Percentiles rank a stretch among this genome's conserved stretches.
Evolutionary conservation across 2,329 filamentous ascomycete genomes (phyloP).

Genomic region (Ceratocystis albifundus): DNA sequence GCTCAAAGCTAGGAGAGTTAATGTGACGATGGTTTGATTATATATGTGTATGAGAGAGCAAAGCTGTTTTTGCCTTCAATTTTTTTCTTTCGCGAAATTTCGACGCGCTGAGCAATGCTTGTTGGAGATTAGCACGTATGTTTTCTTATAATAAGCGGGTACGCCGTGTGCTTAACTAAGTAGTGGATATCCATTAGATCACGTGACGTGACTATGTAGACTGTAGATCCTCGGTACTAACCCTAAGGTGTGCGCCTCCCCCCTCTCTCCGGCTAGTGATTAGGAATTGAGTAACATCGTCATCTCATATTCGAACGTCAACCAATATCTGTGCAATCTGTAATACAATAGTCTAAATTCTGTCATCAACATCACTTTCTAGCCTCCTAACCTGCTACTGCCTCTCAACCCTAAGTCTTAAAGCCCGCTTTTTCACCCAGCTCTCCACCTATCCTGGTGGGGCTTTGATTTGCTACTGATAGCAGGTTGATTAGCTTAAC

Average conservation of each 20-base stretch:
- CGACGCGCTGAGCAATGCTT: background rate
- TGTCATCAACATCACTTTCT: too few species aligned
- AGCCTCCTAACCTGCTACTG: background rate
- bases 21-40: background rate
- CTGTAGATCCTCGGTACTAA: background rate
- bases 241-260: background rate
- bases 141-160: background rate
- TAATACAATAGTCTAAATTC: too few species aligned
- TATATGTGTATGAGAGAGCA: background rate
- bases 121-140: background rate
- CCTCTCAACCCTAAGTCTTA: too few species aligned
- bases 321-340: background rate
- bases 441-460: constrained; percentile 4
- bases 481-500: background rate
- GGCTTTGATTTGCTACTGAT: background rate
- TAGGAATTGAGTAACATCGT: background rate
- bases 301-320: background rate
- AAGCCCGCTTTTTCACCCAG: background rate
- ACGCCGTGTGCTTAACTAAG: background rate
- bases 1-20: background rate
- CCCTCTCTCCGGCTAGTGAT: too few species aligned
- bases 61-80: too few species aligned
- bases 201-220: background rate
- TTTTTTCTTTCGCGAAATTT: constrained; percentile 17
- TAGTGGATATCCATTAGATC: background rate